phyloP scores from a whole-genome alignment of 2,329 filamentous ascomycete genomes.

The Bipolaris zeicola region DNA sequence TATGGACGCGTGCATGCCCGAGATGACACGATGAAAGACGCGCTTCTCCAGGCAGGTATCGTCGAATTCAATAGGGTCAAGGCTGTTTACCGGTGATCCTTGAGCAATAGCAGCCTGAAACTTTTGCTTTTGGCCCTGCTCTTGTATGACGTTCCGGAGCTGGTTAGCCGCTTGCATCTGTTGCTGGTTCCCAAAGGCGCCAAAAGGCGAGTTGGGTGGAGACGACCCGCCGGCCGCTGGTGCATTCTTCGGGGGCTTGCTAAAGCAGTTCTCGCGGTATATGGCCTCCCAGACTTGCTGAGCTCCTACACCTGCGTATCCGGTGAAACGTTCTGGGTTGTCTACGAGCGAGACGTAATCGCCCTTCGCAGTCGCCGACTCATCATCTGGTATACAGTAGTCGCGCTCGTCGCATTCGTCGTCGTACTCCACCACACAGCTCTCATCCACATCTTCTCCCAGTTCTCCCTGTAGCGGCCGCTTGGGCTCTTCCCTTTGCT shows the following conservation, averaged over 20 bases:
- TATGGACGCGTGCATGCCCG: conserved; percentile 98
- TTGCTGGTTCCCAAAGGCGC: conserved; percentile 51
- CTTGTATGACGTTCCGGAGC: conserved; percentile 64
- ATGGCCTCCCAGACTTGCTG: conserved; percentile 96
- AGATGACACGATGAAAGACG: conserved; percentile 95
- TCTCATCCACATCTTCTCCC: conserved; percentile 88
- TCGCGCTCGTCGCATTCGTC: conserved; percentile 96
- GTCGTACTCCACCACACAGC: conserved; percentile 95
- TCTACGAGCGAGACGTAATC: conserved; percentile 94
- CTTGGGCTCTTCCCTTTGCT: conserved; percentile 72
- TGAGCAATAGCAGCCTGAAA: conserved; percentile 61
- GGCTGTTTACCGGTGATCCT: conserved; percentile 62
- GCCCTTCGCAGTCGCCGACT: conserved; percentile 82
- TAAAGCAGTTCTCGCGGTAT: conserved; percentile 96
- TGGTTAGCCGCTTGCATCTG: conserved; percentile 63
- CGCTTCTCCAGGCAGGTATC: conserved; percentile 97
- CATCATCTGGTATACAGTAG: conserved; percentile 95
- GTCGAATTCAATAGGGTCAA: conserved; percentile 74
- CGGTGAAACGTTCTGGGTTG: conserved; percentile 95
- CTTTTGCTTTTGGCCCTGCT: conserved; percentile 66
- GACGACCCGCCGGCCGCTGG: conserved; percentile 44
- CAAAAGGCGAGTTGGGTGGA: conserved; percentile 47
- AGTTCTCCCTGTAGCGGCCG: conserved; percentile 80
- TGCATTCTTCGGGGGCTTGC: conserved; percentile 49
- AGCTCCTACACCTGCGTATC: conserved; percentile 83